Percentiles rank a stretch among this genome's conserved stretches.
Evolutionary conservation across 2,329 filamentous ascomycete genomes (phyloP).

Genomic region (Aspergillus quadrilineatus): DNA sequence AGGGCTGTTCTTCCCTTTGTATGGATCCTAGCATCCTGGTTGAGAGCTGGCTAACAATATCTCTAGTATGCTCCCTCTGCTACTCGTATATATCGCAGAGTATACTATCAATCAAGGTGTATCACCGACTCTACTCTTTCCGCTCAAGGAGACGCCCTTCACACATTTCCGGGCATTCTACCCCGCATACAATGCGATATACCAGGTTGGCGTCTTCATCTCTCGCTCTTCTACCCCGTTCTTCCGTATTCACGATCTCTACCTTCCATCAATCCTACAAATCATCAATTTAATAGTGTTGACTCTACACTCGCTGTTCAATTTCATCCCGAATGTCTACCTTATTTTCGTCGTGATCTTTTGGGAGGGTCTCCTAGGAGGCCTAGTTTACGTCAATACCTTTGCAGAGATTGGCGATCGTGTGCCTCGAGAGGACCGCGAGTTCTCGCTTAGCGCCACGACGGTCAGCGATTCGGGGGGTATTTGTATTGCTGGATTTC

Average conservation of each 20-base stretch:
- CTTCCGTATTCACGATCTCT: constrained; percentile 75
- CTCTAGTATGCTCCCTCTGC: constrained; percentile 76
- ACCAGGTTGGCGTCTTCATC: constrained; percentile 92
- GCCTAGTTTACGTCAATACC: constrained; percentile 90
- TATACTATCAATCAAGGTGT: constrained; percentile 98
- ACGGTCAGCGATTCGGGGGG: constrained; percentile 90
- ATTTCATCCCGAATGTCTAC: constrained; percentile 82
- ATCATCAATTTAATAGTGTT: constrained; percentile 73
- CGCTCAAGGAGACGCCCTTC: constrained; percentile 74
- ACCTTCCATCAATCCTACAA: constrained; percentile 79
- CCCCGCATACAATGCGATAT: constrained; percentile 89
- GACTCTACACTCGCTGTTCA: constrained; percentile 71
- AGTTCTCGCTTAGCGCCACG: constrained; percentile 87
- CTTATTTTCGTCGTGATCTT: constrained; percentile 82
- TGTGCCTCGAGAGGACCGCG: constrained; percentile 72
- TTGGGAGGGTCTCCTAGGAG: constrained; percentile 91
- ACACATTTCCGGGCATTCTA: constrained; percentile 82
- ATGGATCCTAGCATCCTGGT: constrained; percentile 27
- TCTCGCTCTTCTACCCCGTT: constrained; percentile 90
- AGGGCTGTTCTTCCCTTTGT: constrained; percentile 71
- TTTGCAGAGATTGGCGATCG: constrained; percentile 92
- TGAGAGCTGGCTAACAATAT: constrained; percentile 13
- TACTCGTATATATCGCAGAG: constrained; percentile 92
- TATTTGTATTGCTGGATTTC: constrained; percentile 81
- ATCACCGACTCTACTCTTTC: constrained; percentile 83